Percentiles rank a stretch among this genome's conserved stretches.
phyloP scores from a whole-genome alignment of 176 grass and related monocot genomes.

The Triticum aestivum region DNA sequence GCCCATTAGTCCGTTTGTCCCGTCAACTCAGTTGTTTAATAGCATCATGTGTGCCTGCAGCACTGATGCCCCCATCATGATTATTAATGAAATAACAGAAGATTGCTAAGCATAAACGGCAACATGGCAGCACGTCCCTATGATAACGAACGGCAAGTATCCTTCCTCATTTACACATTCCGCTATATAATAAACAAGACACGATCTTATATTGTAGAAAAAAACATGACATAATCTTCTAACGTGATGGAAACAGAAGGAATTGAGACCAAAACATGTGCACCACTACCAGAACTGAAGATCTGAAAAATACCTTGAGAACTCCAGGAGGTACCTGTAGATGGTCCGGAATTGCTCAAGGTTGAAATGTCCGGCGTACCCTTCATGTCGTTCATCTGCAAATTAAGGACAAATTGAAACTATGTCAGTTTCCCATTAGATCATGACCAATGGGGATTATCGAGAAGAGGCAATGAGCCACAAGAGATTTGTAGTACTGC shows the following conservation, averaged over 20 bases:
- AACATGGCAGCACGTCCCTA: constrained; percentile 19
- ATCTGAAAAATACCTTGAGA: constrained; percentile 66
- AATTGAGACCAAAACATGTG: constrained; percentile 26
- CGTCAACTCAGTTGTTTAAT: neutral
- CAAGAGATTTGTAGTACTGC: neutral
- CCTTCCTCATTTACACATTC: constrained; percentile 18
- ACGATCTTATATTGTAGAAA: neutral
- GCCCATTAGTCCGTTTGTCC: neutral
- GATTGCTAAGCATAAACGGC: constrained; percentile 22
- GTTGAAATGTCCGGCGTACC: constrained; percentile 39
- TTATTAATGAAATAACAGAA: constrained; percentile 6
- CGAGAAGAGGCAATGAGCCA: neutral
- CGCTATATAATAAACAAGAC: constrained; percentile 1
- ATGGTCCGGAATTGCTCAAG: constrained; percentile 32
- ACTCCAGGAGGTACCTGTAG: constrained; percentile 60
- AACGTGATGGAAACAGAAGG: constrained; percentile 2
- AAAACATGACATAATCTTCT: constrained; percentile 11
- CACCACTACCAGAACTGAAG: neutral
- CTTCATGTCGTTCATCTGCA: constrained; percentile 63
- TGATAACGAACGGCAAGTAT: neutral
- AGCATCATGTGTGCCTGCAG: neutral
- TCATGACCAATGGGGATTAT: neutral
- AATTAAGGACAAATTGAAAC: neutral
- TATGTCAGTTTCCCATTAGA: neutral
- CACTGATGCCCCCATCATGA: neutral